Evolutionary conservation across 2,329 filamentous ascomycete genomes (phyloP), one percentile per base, ranked within the genome.

Genomic region (Cordyceps militaris): DNA sequence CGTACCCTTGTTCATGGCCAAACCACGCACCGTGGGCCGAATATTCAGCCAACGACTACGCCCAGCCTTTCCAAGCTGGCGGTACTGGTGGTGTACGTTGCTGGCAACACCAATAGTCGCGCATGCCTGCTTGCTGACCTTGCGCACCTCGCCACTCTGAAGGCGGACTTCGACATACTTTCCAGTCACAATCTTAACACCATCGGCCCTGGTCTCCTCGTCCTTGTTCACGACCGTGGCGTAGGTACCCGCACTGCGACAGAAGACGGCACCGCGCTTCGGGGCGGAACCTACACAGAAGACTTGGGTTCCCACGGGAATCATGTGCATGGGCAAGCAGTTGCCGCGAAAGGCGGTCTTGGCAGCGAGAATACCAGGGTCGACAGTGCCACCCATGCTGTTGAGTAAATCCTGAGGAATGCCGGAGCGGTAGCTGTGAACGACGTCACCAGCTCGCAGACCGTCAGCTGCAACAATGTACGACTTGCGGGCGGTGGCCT

Each of bases 391-490:
- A 61, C 94, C 94, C 92, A 99, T 97, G 69, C 86, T 91, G 52
- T 88, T 85, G 66, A 97, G 81, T 57, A 99, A 77, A 62, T 94
- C 88, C 62, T 88, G 79, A 1, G 95, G 94, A 60, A 99, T 94
- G 63, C 94, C 95, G 8, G 86, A 77, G 63, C 91, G 85, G 74
- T 94, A 99, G 73, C 91, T 97, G 76, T 97, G 88, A 16, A 99
- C 86, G 24, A 89, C 80, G 70, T 99, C 94, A 40, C 95, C 95
- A 4, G 89, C 89, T 61, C 93, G 81, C 84, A 97, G 87, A 11
- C 94, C 94, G 65, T 99, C 94, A 0, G 94, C 84, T n/a, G 94
- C 94, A 59, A 99, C 79, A 63, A 99, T 96, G 72, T 99, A 99
- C 63, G 86, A 90, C 74, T 94, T 86, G 63, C 81, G 82, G 13